Base-by-base conservation (phyloP, 2,329 filamentous ascomycete genomes). In the Ophiostoma ulmi region DNA sequence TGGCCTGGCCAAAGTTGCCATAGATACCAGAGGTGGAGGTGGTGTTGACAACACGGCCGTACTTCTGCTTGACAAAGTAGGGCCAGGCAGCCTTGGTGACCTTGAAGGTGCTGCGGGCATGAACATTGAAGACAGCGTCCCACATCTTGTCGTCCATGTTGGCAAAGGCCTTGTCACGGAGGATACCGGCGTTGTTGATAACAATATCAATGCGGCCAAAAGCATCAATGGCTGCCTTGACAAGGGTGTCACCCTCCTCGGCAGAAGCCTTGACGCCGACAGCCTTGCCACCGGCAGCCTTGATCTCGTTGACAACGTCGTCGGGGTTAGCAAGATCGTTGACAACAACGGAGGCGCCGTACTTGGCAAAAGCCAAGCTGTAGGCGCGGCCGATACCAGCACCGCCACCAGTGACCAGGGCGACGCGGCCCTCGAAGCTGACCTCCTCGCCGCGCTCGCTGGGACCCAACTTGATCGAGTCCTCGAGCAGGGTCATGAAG, bases 1-100 rank as follows among this genome's bases (percentile, higher is more conserved):
- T 99, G 77, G 94, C 92, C 82, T 99, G 95, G 74, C 95, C 95
- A 79, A 99, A 99, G 87, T 97, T 99, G 76, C 95, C 95, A 80
- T 99, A 99, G 80, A 99, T 97, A 81, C 95, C 95, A 76, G 91
- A 96, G 67, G 95, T 98, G 48, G 93, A 97, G 58, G 95, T 95
- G 67, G 95, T 99, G 86, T 99, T 99, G 78, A 99, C 86, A 73
- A 99, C 89, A 77, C 95, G 93, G 75, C 95, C 95, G 78, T 97
- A 99, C 86, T 97, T 98, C 81, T 99, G 95, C 87, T 97, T 97
- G 69, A 98, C 86, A 85, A 99, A 92, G 81, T 96, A 91, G 68
- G 95, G 95, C 93, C 94, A 99, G 26, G 95, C 95, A 73, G 95
- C 95, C 87, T 97, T 97, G 78, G 93, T 94, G 75, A 94, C 88